These are phyloP conservation scores for Podospora pseudocomata DNA, from an alignment of 495 filamentous ascomycete genomes.

Conservation along the genomic window DNA sequence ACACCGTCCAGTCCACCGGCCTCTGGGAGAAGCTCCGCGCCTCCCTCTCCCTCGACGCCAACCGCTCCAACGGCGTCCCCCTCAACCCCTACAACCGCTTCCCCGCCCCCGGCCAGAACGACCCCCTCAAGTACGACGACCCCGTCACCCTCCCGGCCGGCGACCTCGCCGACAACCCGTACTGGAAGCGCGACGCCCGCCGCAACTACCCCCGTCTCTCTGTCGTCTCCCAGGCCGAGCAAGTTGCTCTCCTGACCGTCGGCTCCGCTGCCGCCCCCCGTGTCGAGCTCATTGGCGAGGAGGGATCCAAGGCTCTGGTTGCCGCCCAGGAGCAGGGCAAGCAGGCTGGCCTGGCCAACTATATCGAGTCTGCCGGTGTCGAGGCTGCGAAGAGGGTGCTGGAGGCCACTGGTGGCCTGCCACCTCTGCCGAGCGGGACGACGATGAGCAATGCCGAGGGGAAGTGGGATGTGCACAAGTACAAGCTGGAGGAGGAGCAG, in stretches of 20 bases:
- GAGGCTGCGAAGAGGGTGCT: slow-evolving; percentile 62
- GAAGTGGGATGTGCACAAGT: slow-evolving; percentile 53
- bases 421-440: slow-evolving; percentile 69
- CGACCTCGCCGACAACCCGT: slow-evolving; percentile 94
- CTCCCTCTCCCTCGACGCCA: slow-evolving; percentile 75
- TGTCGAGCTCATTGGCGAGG: slow-evolving; percentile 80
- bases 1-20: slow-evolving; percentile 88
- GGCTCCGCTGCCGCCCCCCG: slow-evolving; percentile 78
- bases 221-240: slow-evolving; percentile 77
- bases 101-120: slow-evolving; percentile 75
- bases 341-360: slow-evolving; percentile 61
- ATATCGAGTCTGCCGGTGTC: slow-evolving; percentile 64
- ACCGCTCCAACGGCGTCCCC: slow-evolving; percentile 86
- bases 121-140: slow-evolving; percentile 78
- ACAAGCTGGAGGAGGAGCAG: slow-evolving; percentile 52
- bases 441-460: slow-evolving; percentile 41
- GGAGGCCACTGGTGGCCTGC: slow-evolving; percentile 61
- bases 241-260: slow-evolving; percentile 78
- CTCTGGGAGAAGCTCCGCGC: slow-evolving; percentile 84
- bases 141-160: slow-evolving; percentile 87
- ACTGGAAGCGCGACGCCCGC: slow-evolving; percentile 92
- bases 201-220: slow-evolving; percentile 81
- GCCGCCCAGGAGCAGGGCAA: slow-evolving; percentile 75
- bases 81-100: slow-evolving; percentile 90
- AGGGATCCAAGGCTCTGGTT: slow-evolving; percentile 73